Conservation (phyloP, 352 stramenopile species). For the Blastocystis sp. region DNA sequence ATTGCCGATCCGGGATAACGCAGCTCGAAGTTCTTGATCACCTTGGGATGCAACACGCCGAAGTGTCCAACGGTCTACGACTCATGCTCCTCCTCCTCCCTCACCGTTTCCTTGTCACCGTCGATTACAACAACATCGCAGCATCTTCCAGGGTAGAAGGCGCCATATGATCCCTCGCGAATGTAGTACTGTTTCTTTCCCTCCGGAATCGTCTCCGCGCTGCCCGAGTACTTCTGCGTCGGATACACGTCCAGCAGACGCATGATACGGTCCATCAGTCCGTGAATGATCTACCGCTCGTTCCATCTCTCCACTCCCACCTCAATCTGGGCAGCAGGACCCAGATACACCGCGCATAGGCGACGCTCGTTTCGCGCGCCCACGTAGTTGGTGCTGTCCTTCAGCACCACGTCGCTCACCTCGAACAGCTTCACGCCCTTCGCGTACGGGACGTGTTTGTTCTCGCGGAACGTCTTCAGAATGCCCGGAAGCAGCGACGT, state of each 20-base stretch:
- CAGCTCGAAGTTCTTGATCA: conserved; percentile 93
- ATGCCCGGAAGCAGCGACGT: conserved; percentile 92
- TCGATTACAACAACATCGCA: conserved; percentile 82
- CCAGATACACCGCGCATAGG: conserved; percentile 87
- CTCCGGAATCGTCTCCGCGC: conserved; percentile 64
- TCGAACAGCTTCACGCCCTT: conserved; percentile 96
- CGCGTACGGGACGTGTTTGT: conserved; percentile 83
- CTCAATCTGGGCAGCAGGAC: conserved; percentile 90
- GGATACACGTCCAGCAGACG: conserved; percentile 82
- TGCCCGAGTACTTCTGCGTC: conserved; percentile 65
- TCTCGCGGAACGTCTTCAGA: conserved; percentile 96
- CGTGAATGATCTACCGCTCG: conserved; percentile 77
- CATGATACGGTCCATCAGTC: conserved; percentile 95
- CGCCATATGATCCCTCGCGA: conserved; percentile 61
- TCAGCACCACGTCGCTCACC: conserved; percentile 92
- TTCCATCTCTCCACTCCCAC: conserved; percentile 53
- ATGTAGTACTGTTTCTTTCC: conserved; percentile 75
- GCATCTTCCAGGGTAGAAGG: conserved; percentile 88
- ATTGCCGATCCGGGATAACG: conserved; percentile 85
- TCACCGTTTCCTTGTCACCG: conserved; percentile 62
- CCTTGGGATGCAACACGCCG: conserved; percentile 90
- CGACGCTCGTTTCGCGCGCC: conserved; percentile 86
- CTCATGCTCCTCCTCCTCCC: conserved; percentile 57
- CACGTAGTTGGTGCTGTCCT: conserved; percentile 75
- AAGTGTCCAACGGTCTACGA: conserved; percentile 78